A percentile compares a stretch with the other conserved stretches of the same genome.
phyloP scores from a whole-genome alignment of 768 basidiomycete genomes.

The Gautieria morchelliformis region DNA sequence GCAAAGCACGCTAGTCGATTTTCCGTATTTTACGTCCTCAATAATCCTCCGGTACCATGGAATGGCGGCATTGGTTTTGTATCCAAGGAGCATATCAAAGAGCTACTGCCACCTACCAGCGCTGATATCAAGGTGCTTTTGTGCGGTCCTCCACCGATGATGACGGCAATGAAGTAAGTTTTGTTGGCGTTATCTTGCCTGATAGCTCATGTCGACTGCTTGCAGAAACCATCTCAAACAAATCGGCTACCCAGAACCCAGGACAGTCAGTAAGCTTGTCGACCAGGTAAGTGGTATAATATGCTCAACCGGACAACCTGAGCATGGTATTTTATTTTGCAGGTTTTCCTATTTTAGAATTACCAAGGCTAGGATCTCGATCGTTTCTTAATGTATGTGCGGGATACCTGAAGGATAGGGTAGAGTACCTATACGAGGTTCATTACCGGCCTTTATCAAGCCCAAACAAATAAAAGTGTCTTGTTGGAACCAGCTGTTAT shows the following conservation, averaged over 20 bases:
- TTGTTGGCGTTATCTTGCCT: neutral
- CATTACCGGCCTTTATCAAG: too few species aligned
- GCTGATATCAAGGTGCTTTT: constrained; percentile 76
- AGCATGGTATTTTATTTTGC: neutral
- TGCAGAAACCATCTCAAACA: constrained; percentile 79
- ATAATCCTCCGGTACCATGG: constrained; percentile 88
- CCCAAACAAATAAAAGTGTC: too few species aligned
- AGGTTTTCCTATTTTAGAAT: constrained; percentile 34
- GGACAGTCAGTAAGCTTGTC: constrained; percentile 85
- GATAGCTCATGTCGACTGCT: neutral
- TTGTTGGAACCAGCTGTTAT: too few species aligned
- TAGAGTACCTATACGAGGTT: too few species aligned
- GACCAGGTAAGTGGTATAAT: constrained; percentile 55
- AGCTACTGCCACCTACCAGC: constrained; percentile 58
- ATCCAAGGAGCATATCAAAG: constrained; percentile 81
- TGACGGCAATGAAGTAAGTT: constrained; percentile 66
- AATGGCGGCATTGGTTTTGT: constrained; percentile 88
- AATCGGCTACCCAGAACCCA: constrained; percentile 79
- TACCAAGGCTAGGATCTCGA: too few species aligned
- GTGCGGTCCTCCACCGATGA: constrained; percentile 81
- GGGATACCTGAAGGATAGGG: too few species aligned
- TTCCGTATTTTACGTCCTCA: constrained; percentile 83
- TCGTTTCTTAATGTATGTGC: too few species aligned
- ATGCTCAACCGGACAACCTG: constrained; percentile 2
- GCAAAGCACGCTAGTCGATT: constrained; percentile 56